Percentiles rank a stretch among this genome's conserved stretches.
Conservation (phyloP, 2,329 filamentous ascomycete genomes). For the Lecanicillium sp. region DNA sequence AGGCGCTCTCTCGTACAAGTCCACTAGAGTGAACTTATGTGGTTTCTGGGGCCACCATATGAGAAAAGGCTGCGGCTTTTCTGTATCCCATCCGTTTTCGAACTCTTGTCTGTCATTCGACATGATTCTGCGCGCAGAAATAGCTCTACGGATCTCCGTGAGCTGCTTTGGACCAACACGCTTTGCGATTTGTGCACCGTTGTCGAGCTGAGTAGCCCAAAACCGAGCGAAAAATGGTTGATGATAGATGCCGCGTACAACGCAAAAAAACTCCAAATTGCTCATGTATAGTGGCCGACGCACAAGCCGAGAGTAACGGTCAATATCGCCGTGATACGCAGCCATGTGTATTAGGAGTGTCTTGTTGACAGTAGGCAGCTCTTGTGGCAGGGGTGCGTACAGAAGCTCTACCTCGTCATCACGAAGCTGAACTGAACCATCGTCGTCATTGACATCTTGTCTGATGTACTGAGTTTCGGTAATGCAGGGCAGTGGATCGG, state of each 20-base stretch:
- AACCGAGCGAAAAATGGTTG: conserved; percentile 2
- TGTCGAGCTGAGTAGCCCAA: conserved; percentile 3
- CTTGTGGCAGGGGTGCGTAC: conserved; percentile 2
- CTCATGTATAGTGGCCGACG: neutral
- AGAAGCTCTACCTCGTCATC: conserved; percentile 2
- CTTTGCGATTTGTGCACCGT: neutral
- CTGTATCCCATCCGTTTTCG: neutral
- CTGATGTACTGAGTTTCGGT: neutral
- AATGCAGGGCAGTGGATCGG: neutral
- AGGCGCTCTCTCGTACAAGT: neutral
- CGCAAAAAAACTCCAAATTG: neutral
- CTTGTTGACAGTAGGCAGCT: conserved; percentile 6
- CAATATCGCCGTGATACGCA: conserved; percentile 5
- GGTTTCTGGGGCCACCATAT: conserved; percentile 7
- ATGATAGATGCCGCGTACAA: conserved; percentile 7
- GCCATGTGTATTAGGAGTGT: conserved; percentile 6
- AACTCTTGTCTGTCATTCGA: conserved; percentile 9
- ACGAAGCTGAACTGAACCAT: neutral
- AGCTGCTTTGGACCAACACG: neutral
- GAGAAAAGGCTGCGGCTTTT: conserved; percentile 1
- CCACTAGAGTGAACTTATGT: neutral
- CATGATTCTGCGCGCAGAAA: conserved; percentile 6
- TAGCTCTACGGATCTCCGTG: conserved; percentile 3
- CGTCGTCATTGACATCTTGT: neutral
- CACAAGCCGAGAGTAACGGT: conserved; percentile 4